These are phyloP conservation scores for Neurospora crassa DNA, from an alignment of 2,329 filamentous ascomycete genomes.

Conservation along the genomic window DNA sequence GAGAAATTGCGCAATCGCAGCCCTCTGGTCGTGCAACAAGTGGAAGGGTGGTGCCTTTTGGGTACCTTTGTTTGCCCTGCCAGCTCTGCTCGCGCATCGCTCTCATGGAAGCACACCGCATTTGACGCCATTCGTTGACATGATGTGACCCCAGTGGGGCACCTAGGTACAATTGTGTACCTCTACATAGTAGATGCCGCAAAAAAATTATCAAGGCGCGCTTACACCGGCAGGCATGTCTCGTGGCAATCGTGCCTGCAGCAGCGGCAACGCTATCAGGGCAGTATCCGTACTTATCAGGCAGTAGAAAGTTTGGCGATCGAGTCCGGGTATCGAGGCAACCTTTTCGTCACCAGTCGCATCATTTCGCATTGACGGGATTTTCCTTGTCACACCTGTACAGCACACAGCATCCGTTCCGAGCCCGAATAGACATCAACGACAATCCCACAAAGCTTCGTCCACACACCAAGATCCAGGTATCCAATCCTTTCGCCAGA, in stretches of 20 bases:
- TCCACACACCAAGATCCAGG: background rate
- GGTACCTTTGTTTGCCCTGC: background rate
- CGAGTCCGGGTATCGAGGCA: background rate
- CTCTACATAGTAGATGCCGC: background rate
- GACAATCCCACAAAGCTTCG: background rate
- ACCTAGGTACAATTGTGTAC: background rate
- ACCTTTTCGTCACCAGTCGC: background rate
- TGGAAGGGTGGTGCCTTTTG: background rate
- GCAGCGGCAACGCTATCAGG: background rate
- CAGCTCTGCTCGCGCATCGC: background rate
- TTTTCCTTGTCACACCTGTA: background rate
- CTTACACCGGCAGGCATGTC: background rate
- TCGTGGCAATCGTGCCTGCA: background rate
- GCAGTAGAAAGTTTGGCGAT: background rate
- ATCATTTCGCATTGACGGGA: background rate
- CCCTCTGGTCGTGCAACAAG: background rate
- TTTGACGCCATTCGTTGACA: constrained; percentile 2
- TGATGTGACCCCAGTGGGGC: constrained; percentile 13
- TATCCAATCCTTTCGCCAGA: background rate
- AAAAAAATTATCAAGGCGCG: constrained; percentile 5
- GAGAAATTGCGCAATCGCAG: background rate
- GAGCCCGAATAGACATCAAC: background rate
- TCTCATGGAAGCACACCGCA: background rate
- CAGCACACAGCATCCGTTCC: background rate
- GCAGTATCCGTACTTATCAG: background rate